Evolutionary conservation across 176 grass and related monocot species (phyloP), one percentile per base, ranked within the genome.

Genomic region (Juncus inflexus): DNA sequence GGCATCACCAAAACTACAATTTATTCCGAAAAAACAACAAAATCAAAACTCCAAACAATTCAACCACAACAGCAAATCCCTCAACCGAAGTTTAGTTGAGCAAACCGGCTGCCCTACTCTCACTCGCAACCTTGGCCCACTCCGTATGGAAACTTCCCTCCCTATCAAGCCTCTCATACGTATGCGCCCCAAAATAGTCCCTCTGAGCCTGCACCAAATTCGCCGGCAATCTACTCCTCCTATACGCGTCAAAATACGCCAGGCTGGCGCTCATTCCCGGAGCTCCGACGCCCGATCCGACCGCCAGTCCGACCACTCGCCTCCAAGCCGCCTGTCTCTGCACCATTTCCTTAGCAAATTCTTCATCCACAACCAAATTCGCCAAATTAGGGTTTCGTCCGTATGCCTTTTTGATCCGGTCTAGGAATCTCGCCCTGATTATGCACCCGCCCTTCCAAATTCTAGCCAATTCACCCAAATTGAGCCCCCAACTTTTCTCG

Each of bases 401-500:
- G 2, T 99, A 99, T 0, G 88, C 94, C 77, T 72, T 79, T 76
- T 99, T 99, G 39, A 99, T 99, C 75, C 85, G 83, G 66, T 99
- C 85, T 40, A 99, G 79, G 72, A 99, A 99, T 15, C 80, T 78
- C 12, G 94, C 94, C 40, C 94, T 61, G 58, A 99, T 99, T 40
- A 96, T 96, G 79, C 91, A 96, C 0, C 91, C 87, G 0, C 87
- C 91, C 79, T 96, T 96, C 91, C 91, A 96, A 57, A 96, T 96
- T 81, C 91, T 87, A 0, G 91, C 84, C 16, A 96, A 74, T 42
- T 96, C 91, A 0, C 87, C 87, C 12, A 90, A 79, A 70, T 90
- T 87, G 53, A 96, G 84, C 57, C 90, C 80, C 91, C 94, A 99
- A 0, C 77, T 85, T 64, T 89, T 82, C 69, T 99, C 88, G 35